Conservation (phyloP, 139 green algal genomes). For the Haematococcus lacustris region DNA sequence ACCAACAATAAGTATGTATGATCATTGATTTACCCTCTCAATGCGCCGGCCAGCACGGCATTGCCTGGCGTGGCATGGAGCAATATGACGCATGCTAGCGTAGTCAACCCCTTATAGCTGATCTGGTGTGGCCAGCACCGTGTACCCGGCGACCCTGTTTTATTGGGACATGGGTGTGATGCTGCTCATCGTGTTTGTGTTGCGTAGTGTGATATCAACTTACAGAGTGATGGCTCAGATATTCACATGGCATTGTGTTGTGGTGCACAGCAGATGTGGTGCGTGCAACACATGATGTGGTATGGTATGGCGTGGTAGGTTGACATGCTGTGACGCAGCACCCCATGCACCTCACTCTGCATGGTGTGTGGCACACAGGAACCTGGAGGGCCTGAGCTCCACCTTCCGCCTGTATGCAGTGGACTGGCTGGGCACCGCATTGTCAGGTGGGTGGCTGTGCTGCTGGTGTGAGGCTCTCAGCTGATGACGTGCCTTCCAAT, state of each 20-base stretch:
- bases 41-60: too few species aligned
- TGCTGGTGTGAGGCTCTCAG: neutral
- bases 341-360: neutral
- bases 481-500: neutral
- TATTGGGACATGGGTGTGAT: neutral
- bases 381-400: constrained; percentile 44
- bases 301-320: neutral
- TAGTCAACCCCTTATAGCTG: too few species aligned
- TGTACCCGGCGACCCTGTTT: too few species aligned
- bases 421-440: constrained; percentile 76
- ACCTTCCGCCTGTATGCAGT: constrained; percentile 51
- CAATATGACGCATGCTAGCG: too few species aligned
- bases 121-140: too few species aligned
- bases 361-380: constrained; percentile 32
- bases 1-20: too few species aligned
- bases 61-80: too few species aligned
- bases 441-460: constrained; percentile 46
- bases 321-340: neutral
- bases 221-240: neutral
- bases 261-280: neutral
- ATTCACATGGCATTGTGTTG: neutral
- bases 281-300: neutral
- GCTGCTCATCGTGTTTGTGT: neutral
- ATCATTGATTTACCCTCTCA: too few species aligned
- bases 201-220: neutral